A percentile compares a stretch with the other conserved stretches of the same genome.
phyloP scores from a whole-genome alignment of 2,329 filamentous ascomycete species.

The Fusarium sp. region DNA sequence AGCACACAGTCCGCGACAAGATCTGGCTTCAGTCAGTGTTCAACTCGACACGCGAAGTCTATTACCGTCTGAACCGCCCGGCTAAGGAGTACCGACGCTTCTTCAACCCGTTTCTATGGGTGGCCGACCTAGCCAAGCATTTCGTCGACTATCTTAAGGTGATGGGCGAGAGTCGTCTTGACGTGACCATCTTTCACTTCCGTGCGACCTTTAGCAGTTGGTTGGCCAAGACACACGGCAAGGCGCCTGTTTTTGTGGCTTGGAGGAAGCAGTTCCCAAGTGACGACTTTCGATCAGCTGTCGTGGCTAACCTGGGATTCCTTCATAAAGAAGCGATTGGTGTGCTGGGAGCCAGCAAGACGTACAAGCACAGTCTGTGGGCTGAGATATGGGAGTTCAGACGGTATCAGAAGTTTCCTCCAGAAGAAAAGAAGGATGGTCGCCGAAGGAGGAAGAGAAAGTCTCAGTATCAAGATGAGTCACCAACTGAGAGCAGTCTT shows the following conservation, averaged over 20 bases:
- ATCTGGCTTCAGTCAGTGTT: constrained; percentile 70
- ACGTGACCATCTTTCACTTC: constrained; percentile 65
- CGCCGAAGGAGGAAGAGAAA: neutral
- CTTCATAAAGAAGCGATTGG: constrained; percentile 69
- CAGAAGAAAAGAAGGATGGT: neutral
- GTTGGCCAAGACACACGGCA: constrained; percentile 57
- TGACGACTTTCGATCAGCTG: constrained; percentile 67
- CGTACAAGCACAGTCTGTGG: constrained; percentile 59
- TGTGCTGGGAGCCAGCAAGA: constrained; percentile 49
- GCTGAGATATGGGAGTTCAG: constrained; percentile 55
- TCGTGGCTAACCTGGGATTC: constrained; percentile 68
- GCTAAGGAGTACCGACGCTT: constrained; percentile 68
- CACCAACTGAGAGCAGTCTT: neutral
- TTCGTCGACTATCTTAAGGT: constrained; percentile 69
- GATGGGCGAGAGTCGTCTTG: constrained; percentile 42
- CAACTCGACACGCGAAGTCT: constrained; percentile 57
- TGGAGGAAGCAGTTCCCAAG: constrained; percentile 63
- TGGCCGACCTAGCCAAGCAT: constrained; percentile 74
- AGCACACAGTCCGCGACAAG: constrained; percentile 57
- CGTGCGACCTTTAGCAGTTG: constrained; percentile 63
- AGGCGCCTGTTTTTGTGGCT: constrained; percentile 51
- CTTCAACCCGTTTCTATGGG: constrained; percentile 70
- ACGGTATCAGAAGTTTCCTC: constrained; percentile 44
- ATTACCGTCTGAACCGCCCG: constrained; percentile 68
- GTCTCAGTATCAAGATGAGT: neutral